Evolutionary conservation across 2,329 filamentous ascomycete species (phyloP).

Genomic region (Sphaerulina vaccinii): DNA sequence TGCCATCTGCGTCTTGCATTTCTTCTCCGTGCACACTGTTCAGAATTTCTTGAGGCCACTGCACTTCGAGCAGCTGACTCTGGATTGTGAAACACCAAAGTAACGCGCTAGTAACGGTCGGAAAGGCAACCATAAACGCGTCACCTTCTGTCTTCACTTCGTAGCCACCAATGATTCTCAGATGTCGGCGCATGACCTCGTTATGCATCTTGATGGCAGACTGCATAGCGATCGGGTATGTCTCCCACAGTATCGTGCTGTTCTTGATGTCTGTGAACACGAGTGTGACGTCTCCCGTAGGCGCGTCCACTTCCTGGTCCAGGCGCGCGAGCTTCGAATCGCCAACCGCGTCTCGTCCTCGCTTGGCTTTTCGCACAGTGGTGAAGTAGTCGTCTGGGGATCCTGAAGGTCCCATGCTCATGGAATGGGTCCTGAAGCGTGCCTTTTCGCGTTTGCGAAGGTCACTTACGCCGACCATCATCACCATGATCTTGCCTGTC

Average conservation of each 20-base stretch:
- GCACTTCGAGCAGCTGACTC: conserved; percentile 78
- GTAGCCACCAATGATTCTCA: conserved; percentile 91
- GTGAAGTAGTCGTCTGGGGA: conserved; percentile 69
- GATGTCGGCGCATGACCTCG: conserved; percentile 88
- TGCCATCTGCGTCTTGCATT: conserved; percentile 77
- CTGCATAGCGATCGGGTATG: conserved; percentile 90
- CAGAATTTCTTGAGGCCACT: conserved; percentile 91
- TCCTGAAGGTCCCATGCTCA: conserved; percentile 77
- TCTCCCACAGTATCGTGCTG: conserved; percentile 94
- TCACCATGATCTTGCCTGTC: conserved; percentile 95
- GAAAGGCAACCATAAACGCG: conserved; percentile 98
- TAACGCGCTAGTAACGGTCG: conserved; percentile 88
- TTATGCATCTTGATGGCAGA: conserved; percentile 97
- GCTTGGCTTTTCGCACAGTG: conserved; percentile 63
- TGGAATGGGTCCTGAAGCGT: conserved; percentile 73
- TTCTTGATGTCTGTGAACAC: conserved; percentile 99
- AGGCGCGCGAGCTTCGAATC: conserved; percentile 86
- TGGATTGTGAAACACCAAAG: conserved; percentile 97
- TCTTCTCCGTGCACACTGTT: conserved; percentile 82
- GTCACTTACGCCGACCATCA: conserved; percentile 93
- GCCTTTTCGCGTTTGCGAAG: conserved; percentile 81
- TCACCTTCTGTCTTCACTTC: conserved; percentile 99
- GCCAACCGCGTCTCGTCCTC: conserved; percentile 58
- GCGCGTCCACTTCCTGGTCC: conserved; percentile 86
- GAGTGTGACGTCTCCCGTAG: conserved; percentile 84